These are phyloP conservation scores for Boletales sp. DNA, from an alignment of 768 basidiomycete species.

Conservation along the genomic window DNA sequence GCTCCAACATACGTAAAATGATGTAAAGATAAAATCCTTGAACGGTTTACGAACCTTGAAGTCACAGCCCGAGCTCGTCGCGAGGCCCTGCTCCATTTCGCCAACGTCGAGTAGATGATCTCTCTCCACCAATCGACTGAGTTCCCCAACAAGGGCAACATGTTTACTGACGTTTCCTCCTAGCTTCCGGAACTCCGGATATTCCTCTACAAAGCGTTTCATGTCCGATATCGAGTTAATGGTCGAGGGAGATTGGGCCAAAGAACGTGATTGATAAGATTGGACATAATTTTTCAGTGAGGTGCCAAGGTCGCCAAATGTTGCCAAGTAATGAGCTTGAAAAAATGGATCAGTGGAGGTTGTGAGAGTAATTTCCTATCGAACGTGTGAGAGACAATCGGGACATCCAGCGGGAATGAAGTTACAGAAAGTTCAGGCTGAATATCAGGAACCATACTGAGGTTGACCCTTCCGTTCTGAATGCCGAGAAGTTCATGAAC, in stretches of 20 bases:
- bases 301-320: constrained; percentile 95
- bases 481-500: constrained; percentile 95
- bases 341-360: constrained; percentile 93
- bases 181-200: constrained; percentile 94
- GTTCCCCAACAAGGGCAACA: constrained; percentile 93
- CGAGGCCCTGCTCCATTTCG: constrained; percentile 95
- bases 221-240: constrained; percentile 96
- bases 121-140: constrained; percentile 83
- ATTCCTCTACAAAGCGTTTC: constrained; percentile 97
- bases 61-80: constrained; percentile 88
- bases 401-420: constrained; percentile 10
- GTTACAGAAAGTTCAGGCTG: constrained; percentile 79
- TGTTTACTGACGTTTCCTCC: constrained; percentile 99
- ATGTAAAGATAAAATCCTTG: not conserved
- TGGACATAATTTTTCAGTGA: constrained; percentile 91
- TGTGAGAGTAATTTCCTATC: constrained; percentile 89
- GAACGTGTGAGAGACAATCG: constrained; percentile 12
- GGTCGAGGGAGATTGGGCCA: constrained; percentile 67
- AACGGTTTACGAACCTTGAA: constrained; percentile 55
- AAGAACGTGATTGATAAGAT: constrained; percentile 83
- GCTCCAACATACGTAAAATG: not conserved
- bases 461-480: constrained; percentile 87
- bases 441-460: constrained; percentile 81
- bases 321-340: constrained; percentile 83
- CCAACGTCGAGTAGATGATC: constrained; percentile 87